Conservation (phyloP, 805 yeast genomes). For the Pichia rugopelliculosa region DNA sequence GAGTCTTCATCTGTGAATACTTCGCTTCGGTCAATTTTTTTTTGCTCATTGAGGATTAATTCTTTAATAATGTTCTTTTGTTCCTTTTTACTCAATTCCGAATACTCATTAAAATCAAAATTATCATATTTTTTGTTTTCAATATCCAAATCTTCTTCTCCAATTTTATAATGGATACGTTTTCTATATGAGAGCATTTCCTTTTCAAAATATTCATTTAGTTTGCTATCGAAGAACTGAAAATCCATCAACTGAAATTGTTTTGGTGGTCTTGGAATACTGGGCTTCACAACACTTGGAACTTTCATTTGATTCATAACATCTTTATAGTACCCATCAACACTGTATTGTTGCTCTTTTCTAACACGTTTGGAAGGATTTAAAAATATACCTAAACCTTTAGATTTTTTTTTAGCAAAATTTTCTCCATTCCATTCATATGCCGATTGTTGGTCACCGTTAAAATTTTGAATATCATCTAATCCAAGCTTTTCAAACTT, state of each 20-base stretch:
- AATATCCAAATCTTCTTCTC: slow-evolving; percentile 49
- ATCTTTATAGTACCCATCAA: slow-evolving; percentile 71
- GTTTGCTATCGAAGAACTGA: slow-evolving; percentile 58
- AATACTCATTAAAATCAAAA: slow-evolving; percentile 29
- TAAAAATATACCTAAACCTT: slow-evolving; percentile 49
- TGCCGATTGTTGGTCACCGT: slow-evolving; percentile 67
- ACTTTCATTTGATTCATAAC: slow-evolving; percentile 37
- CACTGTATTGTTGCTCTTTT: slow-evolving; percentile 69
- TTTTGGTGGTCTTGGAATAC: slow-evolving; percentile 55
- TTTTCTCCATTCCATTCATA: slow-evolving; percentile 96
- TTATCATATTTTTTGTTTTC: slow-evolving; percentile 24
- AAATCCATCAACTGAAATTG: slow-evolving; percentile 58
- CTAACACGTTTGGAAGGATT: slow-evolving; percentile 71
- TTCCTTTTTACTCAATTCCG: slow-evolving; percentile 19
- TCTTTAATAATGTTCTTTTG: slow-evolving; percentile 24
- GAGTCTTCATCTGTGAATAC: slow-evolving; percentile 62
- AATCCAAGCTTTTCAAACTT: slow-evolving; percentile 81
- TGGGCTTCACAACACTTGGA: slow-evolving; percentile 32
- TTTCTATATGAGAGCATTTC: slow-evolving; percentile 61
- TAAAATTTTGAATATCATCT: slow-evolving; percentile 88
- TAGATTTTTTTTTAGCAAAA: slow-evolving; percentile 57
- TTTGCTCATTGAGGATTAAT: slow-evolving; percentile 41
- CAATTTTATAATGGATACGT: slow-evolving; percentile 49
- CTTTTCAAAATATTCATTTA: slow-evolving; percentile 47
- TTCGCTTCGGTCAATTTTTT: slow-evolving; percentile 44